A percentile compares a stretch with the other conserved stretches of the same genome.
phyloP scores from a whole-genome alignment of 2,329 filamentous ascomycete genomes.

The Fusarium praegraminearum region DNA sequence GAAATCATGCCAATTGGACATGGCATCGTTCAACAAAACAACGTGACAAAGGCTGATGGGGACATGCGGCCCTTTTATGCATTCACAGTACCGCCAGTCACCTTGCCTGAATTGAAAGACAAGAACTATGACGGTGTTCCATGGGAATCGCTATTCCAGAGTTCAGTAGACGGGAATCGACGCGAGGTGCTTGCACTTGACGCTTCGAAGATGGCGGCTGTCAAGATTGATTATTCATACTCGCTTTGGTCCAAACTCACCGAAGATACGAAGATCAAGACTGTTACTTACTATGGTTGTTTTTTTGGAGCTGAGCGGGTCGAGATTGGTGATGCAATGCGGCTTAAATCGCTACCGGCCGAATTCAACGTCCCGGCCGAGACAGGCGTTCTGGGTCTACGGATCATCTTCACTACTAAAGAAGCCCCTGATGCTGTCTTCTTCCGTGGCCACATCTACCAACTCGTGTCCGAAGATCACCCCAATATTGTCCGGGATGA shows the following conservation, averaged over 20 bases:
- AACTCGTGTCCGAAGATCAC: slow-evolving; percentile 49
- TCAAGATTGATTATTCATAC: slow-evolving; percentile 62
- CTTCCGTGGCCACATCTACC: slow-evolving; percentile 58
- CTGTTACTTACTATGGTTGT: slow-evolving; percentile 58
- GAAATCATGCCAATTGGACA: slow-evolving; percentile 59
- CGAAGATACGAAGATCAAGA: slow-evolving; percentile 50
- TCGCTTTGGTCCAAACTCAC: slow-evolving; percentile 60
- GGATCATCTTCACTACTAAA: slow-evolving; percentile 55
- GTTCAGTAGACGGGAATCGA: slow-evolving; percentile 52
- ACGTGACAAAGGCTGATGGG: slow-evolving; percentile 54
- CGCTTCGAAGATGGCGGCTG: slow-evolving; percentile 64
- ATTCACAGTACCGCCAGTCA: slow-evolving; percentile 62
- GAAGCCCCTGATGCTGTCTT: slow-evolving; percentile 54
- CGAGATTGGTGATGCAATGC: slow-evolving; percentile 61
- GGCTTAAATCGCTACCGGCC: slow-evolving; percentile 57
- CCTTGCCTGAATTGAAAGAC: slow-evolving; percentile 54
- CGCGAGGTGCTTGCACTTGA: slow-evolving; percentile 60
- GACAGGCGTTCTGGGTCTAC: slow-evolving; percentile 54
- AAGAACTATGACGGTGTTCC: slow-evolving; percentile 57
- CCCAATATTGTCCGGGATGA: slow-evolving; percentile 52
- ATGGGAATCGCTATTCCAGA: slow-evolving; percentile 57
- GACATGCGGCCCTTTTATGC: slow-evolving; percentile 65
- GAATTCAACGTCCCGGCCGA: slow-evolving; percentile 53
- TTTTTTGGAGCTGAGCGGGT: slow-evolving; percentile 66
- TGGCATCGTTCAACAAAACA: slow-evolving; percentile 53